Conservation (phyloP, 179 eudicot species). For the Silene coronaria region DNA sequence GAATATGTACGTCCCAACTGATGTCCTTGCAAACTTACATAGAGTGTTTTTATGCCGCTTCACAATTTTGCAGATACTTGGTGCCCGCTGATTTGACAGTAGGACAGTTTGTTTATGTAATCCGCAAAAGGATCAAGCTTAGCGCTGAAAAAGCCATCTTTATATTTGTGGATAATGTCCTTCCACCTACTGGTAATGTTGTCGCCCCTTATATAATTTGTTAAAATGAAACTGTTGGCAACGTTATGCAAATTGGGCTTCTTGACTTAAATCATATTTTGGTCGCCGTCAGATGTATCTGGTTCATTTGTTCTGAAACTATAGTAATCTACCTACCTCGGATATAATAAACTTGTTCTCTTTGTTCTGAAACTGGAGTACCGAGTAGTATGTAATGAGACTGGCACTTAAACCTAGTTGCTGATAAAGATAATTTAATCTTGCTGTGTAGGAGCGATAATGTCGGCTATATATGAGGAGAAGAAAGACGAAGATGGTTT, state of each 20-base stretch:
- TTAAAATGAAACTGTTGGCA: neutral
- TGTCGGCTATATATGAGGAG: conserved; percentile 84
- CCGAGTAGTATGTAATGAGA: neutral
- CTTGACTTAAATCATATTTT: no score
- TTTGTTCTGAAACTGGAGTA: no score
- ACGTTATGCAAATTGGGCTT: no score
- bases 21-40: neutral
- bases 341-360: no score
- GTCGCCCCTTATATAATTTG: neutral
- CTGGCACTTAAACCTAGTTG: neutral
- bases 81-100: conserved; percentile 94
- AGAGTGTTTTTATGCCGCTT: neutral
- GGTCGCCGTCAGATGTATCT: no score
- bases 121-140: conserved; percentile 87
- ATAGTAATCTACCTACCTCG: no score
- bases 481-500: conserved; percentile 96
- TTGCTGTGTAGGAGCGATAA: conserved; percentile 55
- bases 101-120: conserved; percentile 87
- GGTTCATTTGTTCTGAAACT: no score
- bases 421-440: neutral
- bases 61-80: conserved; percentile 50
- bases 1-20: neutral
- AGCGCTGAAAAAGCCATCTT: conserved; percentile 94
- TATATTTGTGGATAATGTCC: conserved; percentile 80
- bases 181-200: conserved; percentile 76